These are phyloP conservation scores for Globisporangium recalcitrans DNA, from an alignment of 352 stramenopile genomes.

Conservation along the genomic window DNA sequence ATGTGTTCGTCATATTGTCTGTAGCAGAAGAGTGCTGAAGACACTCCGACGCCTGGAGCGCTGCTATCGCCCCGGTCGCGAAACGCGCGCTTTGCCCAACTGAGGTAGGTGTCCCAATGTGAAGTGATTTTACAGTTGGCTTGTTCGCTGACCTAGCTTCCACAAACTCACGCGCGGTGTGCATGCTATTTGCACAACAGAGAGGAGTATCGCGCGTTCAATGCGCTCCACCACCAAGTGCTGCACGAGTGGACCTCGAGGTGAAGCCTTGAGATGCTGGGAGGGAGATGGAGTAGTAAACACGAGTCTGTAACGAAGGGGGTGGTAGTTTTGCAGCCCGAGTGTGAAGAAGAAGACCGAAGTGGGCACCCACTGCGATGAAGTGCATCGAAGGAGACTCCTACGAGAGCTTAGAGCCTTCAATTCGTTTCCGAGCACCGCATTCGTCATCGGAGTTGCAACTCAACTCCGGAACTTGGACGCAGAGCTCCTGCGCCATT, in stretches of 20 bases:
- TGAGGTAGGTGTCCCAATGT: conserved; percentile 17
- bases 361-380: too few relatives aligned
- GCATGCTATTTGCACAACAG: too few relatives aligned
- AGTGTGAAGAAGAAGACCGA: too few relatives aligned
- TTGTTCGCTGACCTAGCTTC: not conserved
- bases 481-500: not conserved
- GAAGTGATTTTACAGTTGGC: not conserved
- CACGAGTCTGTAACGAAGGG: not conserved
- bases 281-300: not conserved
- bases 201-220: conserved; percentile 44
- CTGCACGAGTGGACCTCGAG: conserved; percentile 39
- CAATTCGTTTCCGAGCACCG: not conserved
- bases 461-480: not conserved
- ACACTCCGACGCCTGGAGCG: not conserved
- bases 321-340: too few relatives aligned
- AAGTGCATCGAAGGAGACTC: not conserved
- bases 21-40: not conserved
- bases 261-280: not conserved
- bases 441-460: not conserved
- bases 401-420: not conserved
- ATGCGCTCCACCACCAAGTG: conserved; percentile 36
- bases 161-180: too few relatives aligned
- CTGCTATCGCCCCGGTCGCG: not conserved
- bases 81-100: conserved; percentile 5
- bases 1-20: not conserved